phyloP scores from a whole-genome alignment of 176 grass and related monocot genomes.

The Triticum dicoccoides region DNA sequence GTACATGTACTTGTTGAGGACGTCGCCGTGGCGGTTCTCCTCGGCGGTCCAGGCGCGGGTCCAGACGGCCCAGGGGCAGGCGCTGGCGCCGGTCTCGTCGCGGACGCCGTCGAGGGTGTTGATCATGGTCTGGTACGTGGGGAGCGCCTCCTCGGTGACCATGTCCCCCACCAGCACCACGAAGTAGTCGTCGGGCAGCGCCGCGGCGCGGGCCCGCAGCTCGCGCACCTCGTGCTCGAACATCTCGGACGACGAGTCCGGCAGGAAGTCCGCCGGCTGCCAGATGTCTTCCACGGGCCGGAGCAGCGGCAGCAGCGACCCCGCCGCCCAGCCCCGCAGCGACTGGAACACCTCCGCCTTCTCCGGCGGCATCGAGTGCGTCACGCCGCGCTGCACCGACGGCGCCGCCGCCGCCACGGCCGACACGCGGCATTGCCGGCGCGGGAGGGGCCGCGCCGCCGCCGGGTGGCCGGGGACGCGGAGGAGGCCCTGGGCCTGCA shows the following conservation, averaged over 20 bases:
- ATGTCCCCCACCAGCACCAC: slow-evolving; percentile 89
- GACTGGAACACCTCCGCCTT: slow-evolving; percentile 83
- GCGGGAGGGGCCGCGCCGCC: background rate
- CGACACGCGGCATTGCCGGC: slow-evolving; percentile 30
- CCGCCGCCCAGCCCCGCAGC: slow-evolving; percentile 65
- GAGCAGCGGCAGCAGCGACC: slow-evolving; percentile 70
- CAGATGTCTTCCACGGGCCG: slow-evolving; percentile 80
- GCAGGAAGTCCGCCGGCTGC: slow-evolving; percentile 87
- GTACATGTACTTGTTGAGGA: slow-evolving; percentile 79
- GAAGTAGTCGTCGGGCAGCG: slow-evolving; percentile 71
- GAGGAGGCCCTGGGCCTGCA: slow-evolving; percentile 35
- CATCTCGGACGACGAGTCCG: slow-evolving; percentile 57
- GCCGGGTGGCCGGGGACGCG: background rate
- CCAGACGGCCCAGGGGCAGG: slow-evolving; percentile 84
- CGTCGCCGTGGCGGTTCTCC: background rate
- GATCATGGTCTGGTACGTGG: slow-evolving; percentile 99
- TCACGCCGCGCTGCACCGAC: slow-evolving; percentile 24
- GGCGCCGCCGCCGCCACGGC: background rate
- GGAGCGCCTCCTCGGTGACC: slow-evolving; percentile 94
- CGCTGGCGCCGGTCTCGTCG: slow-evolving; percentile 94
- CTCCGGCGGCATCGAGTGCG: slow-evolving; percentile 88
- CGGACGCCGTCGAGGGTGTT: slow-evolving; percentile 88
- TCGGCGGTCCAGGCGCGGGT: slow-evolving; percentile 35
- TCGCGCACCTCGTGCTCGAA: slow-evolving; percentile 61
- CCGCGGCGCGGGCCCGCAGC: slow-evolving; percentile 58